These are phyloP conservation scores for Edaphochlamys debaryana DNA, from an alignment of 139 green algal genomes.

Conservation along the genomic window DNA sequence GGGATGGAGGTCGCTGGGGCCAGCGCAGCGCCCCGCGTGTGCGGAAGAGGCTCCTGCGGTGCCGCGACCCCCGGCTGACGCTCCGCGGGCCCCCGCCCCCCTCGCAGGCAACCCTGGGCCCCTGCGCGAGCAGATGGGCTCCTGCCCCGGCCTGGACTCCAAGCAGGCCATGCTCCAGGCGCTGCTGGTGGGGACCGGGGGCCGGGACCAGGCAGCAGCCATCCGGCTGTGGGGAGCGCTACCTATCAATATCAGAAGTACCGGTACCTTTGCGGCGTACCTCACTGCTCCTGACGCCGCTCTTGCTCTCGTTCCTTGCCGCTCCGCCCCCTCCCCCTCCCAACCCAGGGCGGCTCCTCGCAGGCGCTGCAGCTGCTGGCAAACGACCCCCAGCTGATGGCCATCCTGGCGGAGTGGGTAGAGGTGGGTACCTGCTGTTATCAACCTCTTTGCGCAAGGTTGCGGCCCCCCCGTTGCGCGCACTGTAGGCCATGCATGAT, in stretches of 20 bases:
- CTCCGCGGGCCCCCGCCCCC: not conserved
- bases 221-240: not conserved
- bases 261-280: not conserved
- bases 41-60: no score
- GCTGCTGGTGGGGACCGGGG: slow-evolving; percentile 10
- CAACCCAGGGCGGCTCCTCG: not conserved
- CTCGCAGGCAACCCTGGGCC: slow-evolving; percentile 16
- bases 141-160: slow-evolving; percentile 10
- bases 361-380: slow-evolving; percentile 13
- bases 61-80: no score
- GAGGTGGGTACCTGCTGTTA: no score
- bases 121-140: slow-evolving; percentile 23
- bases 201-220: not conserved
- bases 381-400: not conserved
- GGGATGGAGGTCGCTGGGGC: no score
- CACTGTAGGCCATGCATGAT: no score
- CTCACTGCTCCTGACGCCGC: no score
- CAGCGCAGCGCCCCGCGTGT: no score
- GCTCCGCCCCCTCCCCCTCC: no score
- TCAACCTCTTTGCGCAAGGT: no score
- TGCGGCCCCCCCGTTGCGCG: no score
- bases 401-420: not conserved
- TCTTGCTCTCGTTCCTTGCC: no score
- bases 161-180: slow-evolving; percentile 28
- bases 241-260: no score